Conservation (phyloP, 1,284 basidiomycete genomes). For the Vanrija pseudolonga region DNA sequence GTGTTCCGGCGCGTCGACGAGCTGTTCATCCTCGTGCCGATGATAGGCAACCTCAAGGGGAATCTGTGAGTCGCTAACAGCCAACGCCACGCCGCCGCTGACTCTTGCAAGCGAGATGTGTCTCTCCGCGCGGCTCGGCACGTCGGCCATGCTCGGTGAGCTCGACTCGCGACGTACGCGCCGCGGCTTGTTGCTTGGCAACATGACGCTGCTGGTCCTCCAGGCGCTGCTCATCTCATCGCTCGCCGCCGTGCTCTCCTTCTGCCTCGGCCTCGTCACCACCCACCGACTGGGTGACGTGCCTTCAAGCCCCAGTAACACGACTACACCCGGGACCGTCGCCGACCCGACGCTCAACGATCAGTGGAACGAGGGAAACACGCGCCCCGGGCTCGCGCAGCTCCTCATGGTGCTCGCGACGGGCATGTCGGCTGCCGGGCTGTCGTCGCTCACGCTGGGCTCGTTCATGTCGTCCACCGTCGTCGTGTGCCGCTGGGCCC, state of each 20-base stretch:
- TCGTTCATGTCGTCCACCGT: constrained; percentile 89
- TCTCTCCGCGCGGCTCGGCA: constrained; percentile 44
- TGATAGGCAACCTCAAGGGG: constrained; percentile 90
- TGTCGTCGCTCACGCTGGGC: constrained; percentile 76
- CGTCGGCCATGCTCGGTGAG: constrained; percentile 69
- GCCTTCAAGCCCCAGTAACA: constrained; percentile 12
- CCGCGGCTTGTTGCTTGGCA: constrained; percentile 70
- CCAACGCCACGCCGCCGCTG: background rate
- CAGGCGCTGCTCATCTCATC: constrained; percentile 88
- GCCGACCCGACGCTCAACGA: constrained; percentile 13
- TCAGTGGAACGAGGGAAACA: constrained; percentile 46
- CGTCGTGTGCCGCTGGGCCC: constrained; percentile 68
- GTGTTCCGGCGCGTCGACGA: constrained; percentile 89
- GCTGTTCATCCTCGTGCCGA: constrained; percentile 93
- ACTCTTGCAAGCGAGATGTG: constrained; percentile 50
- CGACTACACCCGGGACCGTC: constrained; percentile 1
- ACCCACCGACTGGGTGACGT: constrained; percentile 51
- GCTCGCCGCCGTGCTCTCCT: constrained; percentile 75
- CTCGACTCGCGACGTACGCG: constrained; percentile 70
- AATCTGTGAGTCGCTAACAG: constrained; percentile 71
- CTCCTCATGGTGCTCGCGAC: constrained; percentile 81
- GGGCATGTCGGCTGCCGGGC: constrained; percentile 79
- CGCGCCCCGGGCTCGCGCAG: constrained; percentile 49
- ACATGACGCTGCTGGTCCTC: constrained; percentile 82
- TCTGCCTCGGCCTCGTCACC: constrained; percentile 66